Evolutionary conservation across 2,329 filamentous ascomycete species (phyloP).

Genomic region (Aspergillus vadensis): DNA sequence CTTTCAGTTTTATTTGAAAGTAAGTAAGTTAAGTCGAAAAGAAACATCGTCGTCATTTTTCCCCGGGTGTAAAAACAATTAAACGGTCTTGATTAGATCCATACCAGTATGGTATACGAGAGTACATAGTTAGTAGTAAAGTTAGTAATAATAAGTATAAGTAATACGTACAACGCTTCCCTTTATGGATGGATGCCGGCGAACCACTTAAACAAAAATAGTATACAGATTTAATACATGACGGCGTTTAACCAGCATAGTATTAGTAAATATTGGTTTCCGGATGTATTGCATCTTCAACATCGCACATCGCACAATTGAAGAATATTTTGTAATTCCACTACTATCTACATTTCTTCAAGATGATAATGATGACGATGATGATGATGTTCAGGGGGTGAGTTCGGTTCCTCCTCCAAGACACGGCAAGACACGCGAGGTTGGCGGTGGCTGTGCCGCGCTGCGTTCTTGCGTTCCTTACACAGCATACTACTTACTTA

Average conservation of each 20-base stretch:
- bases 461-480: not conserved
- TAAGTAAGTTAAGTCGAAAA: not conserved
- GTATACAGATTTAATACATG: too few species aligned
- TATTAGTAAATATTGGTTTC: too few species aligned
- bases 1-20: not conserved
- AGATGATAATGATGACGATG: not conserved
- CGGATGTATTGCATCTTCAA: too few species aligned
- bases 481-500: not conserved
- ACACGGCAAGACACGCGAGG: constrained; percentile 9
- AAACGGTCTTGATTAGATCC: not conserved
- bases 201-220: not conserved
- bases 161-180: not conserved
- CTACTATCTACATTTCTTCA: not conserved
- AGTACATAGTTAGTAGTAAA: not conserved
- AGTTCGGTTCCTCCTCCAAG: not conserved
- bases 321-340: not conserved
- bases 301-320: not conserved
- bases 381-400: not conserved
- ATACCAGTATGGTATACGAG: constrained; percentile 4
- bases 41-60: not conserved
- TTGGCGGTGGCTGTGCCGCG: constrained; percentile 11
- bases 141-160: not conserved
- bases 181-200: not conserved
- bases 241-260: not conserved
- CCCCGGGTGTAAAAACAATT: not conserved